A percentile compares a stretch with the other conserved stretches of the same genome.
Conservation (phyloP, 2,329 filamentous ascomycete species). For the Chrysoporthe austroafricana region DNA sequence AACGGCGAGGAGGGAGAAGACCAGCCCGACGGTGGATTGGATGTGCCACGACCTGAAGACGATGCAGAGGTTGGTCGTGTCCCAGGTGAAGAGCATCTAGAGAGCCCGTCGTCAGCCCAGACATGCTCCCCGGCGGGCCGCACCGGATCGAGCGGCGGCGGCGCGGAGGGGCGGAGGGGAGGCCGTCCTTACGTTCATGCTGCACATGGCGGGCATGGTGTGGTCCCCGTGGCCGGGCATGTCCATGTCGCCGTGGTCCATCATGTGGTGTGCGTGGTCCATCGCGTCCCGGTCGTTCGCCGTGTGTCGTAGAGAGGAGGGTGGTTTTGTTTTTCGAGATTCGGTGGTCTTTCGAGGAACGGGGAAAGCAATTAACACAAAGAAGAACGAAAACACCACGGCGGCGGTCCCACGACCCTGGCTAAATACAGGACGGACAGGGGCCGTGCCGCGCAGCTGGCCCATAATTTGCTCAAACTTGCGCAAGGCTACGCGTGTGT, state of each 20-base stretch:
- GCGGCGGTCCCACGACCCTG: not conserved
- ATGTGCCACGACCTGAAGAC: slow-evolving; percentile 93
- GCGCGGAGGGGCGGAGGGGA: not conserved
- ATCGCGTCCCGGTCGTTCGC: slow-evolving; percentile 40
- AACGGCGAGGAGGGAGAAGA: slow-evolving; percentile 82
- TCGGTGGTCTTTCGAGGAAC: too few relatives aligned
- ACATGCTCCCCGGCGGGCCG: not conserved
- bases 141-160: not conserved
- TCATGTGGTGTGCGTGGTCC: slow-evolving; percentile 55
- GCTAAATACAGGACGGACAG: not conserved
- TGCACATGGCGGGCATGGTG: slow-evolving; percentile 70
- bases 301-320: too few relatives aligned
- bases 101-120: not conserved
- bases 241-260: slow-evolving; percentile 40
- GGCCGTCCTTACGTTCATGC: slow-evolving; percentile 75
- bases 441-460: not conserved
- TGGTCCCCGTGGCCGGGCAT: slow-evolving; percentile 56
- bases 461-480: slow-evolving; percentile 15
- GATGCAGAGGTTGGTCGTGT: slow-evolving; percentile 91
- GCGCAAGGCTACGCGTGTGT: slow-evolving; percentile 8
- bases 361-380: too few relatives aligned
- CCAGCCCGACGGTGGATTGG: slow-evolving; percentile 70
- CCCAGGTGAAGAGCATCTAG: slow-evolving; percentile 98
- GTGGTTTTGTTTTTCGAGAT: too few relatives aligned
- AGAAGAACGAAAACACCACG: not conserved